Evolutionary conservation across 257 asterid species (phyloP).

Genomic region (Fraxinus excelsior): DNA sequence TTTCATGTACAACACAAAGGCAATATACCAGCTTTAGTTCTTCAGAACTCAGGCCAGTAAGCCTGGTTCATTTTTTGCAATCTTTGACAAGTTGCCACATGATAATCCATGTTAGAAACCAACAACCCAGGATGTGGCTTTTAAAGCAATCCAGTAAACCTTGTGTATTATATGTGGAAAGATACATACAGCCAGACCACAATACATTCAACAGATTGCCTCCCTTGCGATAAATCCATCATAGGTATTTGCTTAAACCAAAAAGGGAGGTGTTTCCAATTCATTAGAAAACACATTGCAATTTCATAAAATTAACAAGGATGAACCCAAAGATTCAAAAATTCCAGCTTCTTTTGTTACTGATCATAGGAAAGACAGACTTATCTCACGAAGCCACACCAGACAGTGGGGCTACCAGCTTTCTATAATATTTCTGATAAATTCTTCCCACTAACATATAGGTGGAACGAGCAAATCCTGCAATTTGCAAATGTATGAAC

Average conservation of each 20-base stretch:
- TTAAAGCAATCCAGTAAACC: background rate
- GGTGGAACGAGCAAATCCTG: constrained; percentile 38
- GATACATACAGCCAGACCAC: background rate
- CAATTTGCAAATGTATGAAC: constrained; percentile 26
- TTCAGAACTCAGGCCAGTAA: background rate
- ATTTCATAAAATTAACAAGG: constrained; percentile 33
- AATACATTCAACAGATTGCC: background rate
- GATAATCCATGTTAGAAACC: background rate
- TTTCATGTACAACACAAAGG: background rate
- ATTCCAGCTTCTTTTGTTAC: constrained; percentile 23
- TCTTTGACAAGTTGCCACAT: background rate
- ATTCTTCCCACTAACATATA: constrained; percentile 21
- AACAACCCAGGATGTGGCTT: background rate
- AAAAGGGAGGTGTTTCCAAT: background rate
- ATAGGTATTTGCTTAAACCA: background rate
- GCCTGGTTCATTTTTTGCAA: background rate
- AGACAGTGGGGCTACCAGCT: constrained; percentile 23
- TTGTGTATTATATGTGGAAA: background rate
- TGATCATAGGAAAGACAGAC: constrained; percentile 25
- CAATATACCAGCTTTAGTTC: background rate
- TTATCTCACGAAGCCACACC: constrained; percentile 21
- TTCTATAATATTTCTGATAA: constrained; percentile 17
- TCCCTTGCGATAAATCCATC: background rate
- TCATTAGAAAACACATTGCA: background rate
- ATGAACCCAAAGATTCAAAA: constrained; percentile 25